Evolutionary conservation across 2,329 filamentous ascomycete genomes (phyloP).

Genomic region (Graphium sp.): DNA sequence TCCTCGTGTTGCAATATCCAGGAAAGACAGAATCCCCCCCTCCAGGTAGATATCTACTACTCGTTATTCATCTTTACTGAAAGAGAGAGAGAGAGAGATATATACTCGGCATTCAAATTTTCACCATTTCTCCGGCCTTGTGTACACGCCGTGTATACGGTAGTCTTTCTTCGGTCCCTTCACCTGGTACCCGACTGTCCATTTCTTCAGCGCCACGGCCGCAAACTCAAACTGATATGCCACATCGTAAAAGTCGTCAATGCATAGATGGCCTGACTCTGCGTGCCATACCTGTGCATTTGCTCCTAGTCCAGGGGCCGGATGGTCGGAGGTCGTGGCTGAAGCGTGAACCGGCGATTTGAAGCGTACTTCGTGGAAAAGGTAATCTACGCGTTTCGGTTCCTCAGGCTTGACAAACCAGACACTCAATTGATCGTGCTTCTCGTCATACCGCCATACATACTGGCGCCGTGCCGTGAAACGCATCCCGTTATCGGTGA

Average conservation of each 20-base stretch:
- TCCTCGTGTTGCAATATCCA: too few relatives aligned
- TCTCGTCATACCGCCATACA: conserved; percentile 53
- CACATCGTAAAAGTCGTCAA: conserved; percentile 56
- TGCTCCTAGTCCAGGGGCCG: too few relatives aligned
- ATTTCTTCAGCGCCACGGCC: conserved; percentile 37
- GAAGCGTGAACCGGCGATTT: too few relatives aligned
- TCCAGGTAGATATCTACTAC: too few relatives aligned
- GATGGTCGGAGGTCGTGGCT: too few relatives aligned
- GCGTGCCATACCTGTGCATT: conserved; percentile 38
- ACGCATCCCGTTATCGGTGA: conserved; percentile 31
- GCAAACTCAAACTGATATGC: conserved; percentile 49
- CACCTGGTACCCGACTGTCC: conserved; percentile 47
- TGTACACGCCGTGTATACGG: conserved; percentile 36
- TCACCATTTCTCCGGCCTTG: too few relatives aligned
- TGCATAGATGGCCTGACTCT: conserved; percentile 51
- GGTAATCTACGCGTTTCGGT: conserved; percentile 44
- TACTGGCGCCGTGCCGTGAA: conserved; percentile 51
- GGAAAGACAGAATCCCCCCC: too few relatives aligned
- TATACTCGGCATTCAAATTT: too few relatives aligned
- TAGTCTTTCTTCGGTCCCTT: conserved; percentile 63
- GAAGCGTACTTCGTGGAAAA: conserved; percentile 63
- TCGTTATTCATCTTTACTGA: too few relatives aligned
- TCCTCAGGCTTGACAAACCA: conserved; percentile 60
- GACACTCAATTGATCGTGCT: conserved; percentile 42
- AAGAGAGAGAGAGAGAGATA: too few relatives aligned